phyloP scores from a whole-genome alignment of 192 early-diverging fungal genomes.

The Coemansia sp. region DNA sequence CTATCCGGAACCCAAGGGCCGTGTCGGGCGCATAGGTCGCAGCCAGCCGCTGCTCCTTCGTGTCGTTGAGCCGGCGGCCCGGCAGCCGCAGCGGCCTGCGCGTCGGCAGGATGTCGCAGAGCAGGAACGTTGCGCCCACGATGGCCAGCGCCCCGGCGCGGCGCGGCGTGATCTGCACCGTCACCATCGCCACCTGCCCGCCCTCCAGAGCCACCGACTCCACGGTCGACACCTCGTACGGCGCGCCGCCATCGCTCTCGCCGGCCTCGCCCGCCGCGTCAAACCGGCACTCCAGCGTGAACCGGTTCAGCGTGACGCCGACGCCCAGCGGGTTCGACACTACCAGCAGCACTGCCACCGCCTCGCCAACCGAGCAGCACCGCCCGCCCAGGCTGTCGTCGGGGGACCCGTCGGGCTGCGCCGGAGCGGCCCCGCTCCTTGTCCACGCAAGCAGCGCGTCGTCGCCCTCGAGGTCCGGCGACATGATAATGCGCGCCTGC shows the following conservation, averaged over 20 bases:
- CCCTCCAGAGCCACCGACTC: conserved; percentile 39
- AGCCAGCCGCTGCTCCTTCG: conserved; percentile 63
- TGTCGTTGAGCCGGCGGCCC: conserved; percentile 75
- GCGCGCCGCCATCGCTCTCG: not conserved
- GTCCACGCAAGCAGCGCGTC: conserved; percentile 39
- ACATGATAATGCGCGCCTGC: conserved; percentile 42
- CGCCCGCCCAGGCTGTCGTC: not conserved
- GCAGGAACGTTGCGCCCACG: conserved; percentile 71
- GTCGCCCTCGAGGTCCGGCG: conserved; percentile 47
- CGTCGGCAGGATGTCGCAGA: conserved; percentile 77
- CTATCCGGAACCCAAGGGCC: conserved; percentile 71
- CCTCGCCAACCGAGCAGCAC: conserved; percentile 49
- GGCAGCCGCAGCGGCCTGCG: conserved; percentile 65
- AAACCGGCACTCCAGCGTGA: conserved; percentile 46
- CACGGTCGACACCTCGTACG: conserved; percentile 26
- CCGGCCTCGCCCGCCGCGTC: conserved; percentile 5
- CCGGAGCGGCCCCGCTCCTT: conserved; percentile 22
- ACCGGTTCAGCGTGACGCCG: conserved; percentile 43
- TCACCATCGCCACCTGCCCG: conserved; percentile 40
- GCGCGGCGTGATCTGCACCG: conserved; percentile 28
- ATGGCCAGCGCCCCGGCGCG: conserved; percentile 66
- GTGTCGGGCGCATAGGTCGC: conserved; percentile 69
- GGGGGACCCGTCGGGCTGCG: conserved; percentile 3
- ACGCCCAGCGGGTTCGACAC: conserved; percentile 48
- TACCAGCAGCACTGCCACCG: conserved; percentile 42